Percentiles rank a stretch among this genome's conserved stretches.
These are phyloP conservation scores for Ceratopteris richardii DNA, from an alignment of 75 land plant genomes.

Conservation along the genomic window DNA sequence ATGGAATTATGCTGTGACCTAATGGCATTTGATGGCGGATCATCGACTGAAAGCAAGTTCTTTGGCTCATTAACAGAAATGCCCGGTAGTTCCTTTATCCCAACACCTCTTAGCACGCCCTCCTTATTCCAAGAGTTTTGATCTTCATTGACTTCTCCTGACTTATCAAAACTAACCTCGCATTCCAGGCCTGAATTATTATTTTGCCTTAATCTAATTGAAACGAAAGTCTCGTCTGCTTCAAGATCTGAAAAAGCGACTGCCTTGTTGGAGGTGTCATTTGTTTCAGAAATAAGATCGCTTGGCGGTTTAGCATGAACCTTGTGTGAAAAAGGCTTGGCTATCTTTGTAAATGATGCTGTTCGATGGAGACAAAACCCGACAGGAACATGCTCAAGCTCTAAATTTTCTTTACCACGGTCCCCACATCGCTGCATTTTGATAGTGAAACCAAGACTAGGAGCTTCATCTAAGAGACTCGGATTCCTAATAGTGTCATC, in stretches of 20 bases:
- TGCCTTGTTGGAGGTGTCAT: background rate
- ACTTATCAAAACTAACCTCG: too few relatives aligned
- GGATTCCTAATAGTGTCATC: background rate
- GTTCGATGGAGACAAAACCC: conserved; percentile 16
- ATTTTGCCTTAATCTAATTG: too few relatives aligned
- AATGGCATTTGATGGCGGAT: background rate
- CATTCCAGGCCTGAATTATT: too few relatives aligned
- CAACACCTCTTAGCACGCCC: too few relatives aligned
- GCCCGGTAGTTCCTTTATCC: background rate
- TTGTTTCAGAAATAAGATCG: background rate
- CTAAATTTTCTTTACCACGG: background rate
- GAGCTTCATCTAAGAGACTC: background rate
- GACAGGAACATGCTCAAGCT: conserved; percentile 9
- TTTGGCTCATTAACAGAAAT: background rate
- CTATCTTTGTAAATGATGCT: background rate
- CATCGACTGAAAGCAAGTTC: background rate
- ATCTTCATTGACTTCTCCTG: too few relatives aligned
- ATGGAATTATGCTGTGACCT: too few relatives aligned
- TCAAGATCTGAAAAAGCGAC: too few relatives aligned
- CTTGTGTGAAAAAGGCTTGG: background rate
- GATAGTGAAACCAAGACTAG: conserved; percentile 15
- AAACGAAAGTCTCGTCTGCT: too few relatives aligned
- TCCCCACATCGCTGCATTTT: conserved; percentile 18
- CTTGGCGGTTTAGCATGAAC: background rate
- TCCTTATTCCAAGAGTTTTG: too few relatives aligned